Base-by-base conservation (phyloP, 495 filamentous ascomycete species). In the Haplographium delicatum region DNA sequence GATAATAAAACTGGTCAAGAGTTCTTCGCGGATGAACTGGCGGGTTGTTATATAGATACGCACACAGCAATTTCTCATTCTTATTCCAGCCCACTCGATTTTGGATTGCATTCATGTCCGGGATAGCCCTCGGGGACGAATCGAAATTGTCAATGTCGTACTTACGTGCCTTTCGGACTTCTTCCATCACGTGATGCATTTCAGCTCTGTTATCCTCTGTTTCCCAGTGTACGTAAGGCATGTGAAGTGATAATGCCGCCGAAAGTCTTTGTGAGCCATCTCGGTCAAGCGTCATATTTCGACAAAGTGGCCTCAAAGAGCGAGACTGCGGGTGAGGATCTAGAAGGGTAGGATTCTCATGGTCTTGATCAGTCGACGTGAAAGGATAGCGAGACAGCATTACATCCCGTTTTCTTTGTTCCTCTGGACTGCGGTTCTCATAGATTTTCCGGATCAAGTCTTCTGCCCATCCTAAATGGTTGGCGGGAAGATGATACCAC, bases 1-100 rank as follows among this genome's bases (percentile, higher is more conserved):
- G 76, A 55, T 80, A 80, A 44, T 73, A 79, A 56, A 76, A 81
- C 49, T 83, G 79, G 59, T 83, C 76, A 3, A 83, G 60, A 13
- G 79, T 82, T 33, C 78, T 67, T 15, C 79, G 71, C 22, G 80
- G 68, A 59, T 83, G 79, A 20, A 50, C 27, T 4, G 47, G 45
- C n/a, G 45, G 45, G 13, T 38, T 23, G n/a, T 40, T 39, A 23
- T 48, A 48, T 8, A 48, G 34, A 25, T 48, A 48, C 6, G 33
- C 45, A 39, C 45, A 48, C 10, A 48, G 23, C 20, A 48, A 4
- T 25, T 40, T 48, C 19, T 48, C 45, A 24, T 48, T 48, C n/a
- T 48, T 48, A 23, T 15, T 27, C 45, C 45, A 48, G 5, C 18
- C 13, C 4, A 9, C 20, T 1, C 19, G 1, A 3, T 38, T n/a